Base-by-base conservation (phyloP, 2,329 filamentous ascomycete genomes). In the Fusarium buharicum region DNA sequence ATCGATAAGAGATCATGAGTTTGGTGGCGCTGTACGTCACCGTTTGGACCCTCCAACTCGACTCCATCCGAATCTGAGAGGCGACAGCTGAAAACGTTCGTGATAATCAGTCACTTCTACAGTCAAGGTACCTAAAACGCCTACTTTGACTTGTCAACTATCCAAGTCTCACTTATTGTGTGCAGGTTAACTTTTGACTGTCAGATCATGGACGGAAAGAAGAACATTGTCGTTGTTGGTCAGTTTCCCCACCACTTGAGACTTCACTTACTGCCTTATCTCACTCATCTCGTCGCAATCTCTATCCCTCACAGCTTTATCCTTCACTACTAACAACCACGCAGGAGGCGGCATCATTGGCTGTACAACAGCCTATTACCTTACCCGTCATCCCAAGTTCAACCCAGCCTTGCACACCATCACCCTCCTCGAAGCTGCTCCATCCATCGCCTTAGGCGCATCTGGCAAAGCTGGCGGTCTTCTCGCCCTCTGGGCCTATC, bases 391-490 rank as follows among this genome's bases (percentile, higher is more conserved):
- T 74, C 88, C 91, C 24, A 87, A 85, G 27, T 98, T 91, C 79
- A 84, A 95, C 74, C 87, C 88, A 37, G 77, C 84, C 18, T 84
- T 86, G 49, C 91, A 97, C 74, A 88, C 82, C 49, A 89, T 98
- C 70, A 96, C 91, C 1, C 82, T 99, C 27, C 83, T 98, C 50
- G 95, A 99, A 80, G 93, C 95, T 1, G 88, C 87, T 4, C 84
- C 89, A 17, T 83, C 88, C 39, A 89, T 98, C 64, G 95, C 95
- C 7, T 87, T 92, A n/a, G 94, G 91, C 20, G 94, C 95, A 33
- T 97, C 93, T 9, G 95, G 95, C 36, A 98, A 97, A 78, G 94
- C 95, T 0, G 95, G 95, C 14, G 95, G 95, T 1, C 82, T 99
- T 5, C 83, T 99, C 18, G 95, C 89, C 1, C 81, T 93, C 14